Conservation (phyloP, 148 eudicot genomes). For the Camellia japonica region DNA sequence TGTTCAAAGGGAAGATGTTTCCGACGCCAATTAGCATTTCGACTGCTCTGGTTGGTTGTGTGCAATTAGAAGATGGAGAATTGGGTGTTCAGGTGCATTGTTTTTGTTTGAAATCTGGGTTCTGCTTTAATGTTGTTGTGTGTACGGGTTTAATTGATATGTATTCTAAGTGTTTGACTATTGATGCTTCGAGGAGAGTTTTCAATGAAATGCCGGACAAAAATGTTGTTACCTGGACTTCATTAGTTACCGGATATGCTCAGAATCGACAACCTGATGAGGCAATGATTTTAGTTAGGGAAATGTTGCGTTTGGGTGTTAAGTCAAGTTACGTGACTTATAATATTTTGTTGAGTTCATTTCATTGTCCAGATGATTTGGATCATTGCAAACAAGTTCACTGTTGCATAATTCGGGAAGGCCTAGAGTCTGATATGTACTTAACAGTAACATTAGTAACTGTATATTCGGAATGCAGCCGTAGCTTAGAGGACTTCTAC, state of each 20-base stretch:
- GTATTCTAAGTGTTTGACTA: constrained; percentile 44
- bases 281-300: constrained; percentile 45
- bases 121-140: constrained; percentile 41
- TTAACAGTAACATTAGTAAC: constrained; percentile 41
- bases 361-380: constrained; percentile 39
- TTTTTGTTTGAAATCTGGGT: constrained; percentile 40
- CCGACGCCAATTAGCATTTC: constrained; percentile 38
- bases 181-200: constrained; percentile 39
- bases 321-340: constrained; percentile 39
- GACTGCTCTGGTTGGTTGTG: constrained; percentile 39
- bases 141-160: constrained; percentile 54
- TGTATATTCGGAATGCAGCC: constrained; percentile 44
- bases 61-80: constrained; percentile 29
- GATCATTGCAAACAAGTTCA: constrained; percentile 53
- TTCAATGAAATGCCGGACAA: constrained; percentile 44
- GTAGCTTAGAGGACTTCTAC: constrained; percentile 37
- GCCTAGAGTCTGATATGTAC: constrained; percentile 36
- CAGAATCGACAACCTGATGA: constrained; percentile 34
- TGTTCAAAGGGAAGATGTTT: constrained; percentile 31
- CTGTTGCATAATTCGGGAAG: constrained; percentile 36
- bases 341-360: constrained; percentile 52
- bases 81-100: constrained; percentile 52
- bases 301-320: constrained; percentile 41
- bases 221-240: constrained; percentile 49
- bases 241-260: constrained; percentile 50